Evolutionary conservation across 2,329 filamentous ascomycete species (phyloP), one percentile per base, ranked within the genome.

Genomic region (Curvularia spicifera): DNA sequence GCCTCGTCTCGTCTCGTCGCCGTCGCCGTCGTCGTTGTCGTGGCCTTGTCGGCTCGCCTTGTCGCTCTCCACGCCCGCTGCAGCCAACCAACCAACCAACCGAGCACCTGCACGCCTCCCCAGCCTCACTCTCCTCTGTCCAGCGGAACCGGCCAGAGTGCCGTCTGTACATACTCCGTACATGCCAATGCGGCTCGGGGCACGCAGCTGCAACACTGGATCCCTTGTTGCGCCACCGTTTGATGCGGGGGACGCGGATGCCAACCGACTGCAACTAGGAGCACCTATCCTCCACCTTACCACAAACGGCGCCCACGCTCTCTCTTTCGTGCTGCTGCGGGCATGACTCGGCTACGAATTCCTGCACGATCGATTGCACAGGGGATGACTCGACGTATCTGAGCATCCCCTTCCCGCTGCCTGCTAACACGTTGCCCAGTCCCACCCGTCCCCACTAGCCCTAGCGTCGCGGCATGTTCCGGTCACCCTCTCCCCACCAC

Each of bases 221-320:
- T 15, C 12, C 22, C 47, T 26, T 13, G 44, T 39, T 49, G 33
- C 47, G 47, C 47, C 33, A 49, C 33, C 33, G 47, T 49, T 37
- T 28, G 47, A 49, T 49, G 47, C 47, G 47, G 47, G 47, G 47
- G 39, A 49, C 47, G 9, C 47, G 47, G 47, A 10, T 33, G 22
- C 22, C 20, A 39, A 26, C 47, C 47, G 46, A 48, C 46, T 26
- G 13, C 20, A 5, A 28, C 26, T 28, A 28, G 4, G 8, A 5
- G 26, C 26, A 28, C 26, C 26, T 28, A 8, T 9, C 28, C 28
- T 33, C 47, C n/a, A 9, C 22, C 46, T 15, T 49, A 26, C 47
- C 18, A 24, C 45, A 47, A 37, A 37, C 33, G 15, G 33, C 33
- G 3, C 33, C 15, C 5, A 37, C 15, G 33, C 33, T 37, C 12